Evolutionary conservation across 2,329 filamentous ascomycete genomes (phyloP), one percentile per base, ranked within the genome.

Genomic region (Aureobasidium sp.): DNA sequence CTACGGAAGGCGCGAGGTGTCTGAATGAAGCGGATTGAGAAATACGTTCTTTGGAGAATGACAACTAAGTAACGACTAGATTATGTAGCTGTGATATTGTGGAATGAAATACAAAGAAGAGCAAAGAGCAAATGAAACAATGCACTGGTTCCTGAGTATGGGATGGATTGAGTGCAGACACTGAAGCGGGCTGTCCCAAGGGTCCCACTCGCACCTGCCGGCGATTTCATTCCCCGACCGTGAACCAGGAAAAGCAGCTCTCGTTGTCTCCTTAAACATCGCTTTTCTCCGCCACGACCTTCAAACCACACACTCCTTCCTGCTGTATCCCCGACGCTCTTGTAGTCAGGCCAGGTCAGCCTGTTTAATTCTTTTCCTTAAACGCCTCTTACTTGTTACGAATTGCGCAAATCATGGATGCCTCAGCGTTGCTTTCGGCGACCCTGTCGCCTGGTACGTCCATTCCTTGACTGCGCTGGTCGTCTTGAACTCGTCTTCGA

Each of bases 371-470:
- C 16, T 36, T 61, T 36, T 34, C 48, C 49, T 47, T 36, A 5
- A 34, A 39, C 59, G 21, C 37, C 47, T 60, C 16, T 36, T 45
- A 37, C 42, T 39, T 30, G 54, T 45, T 14, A 54, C 59, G 42
- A 47, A 58, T 54, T 53, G 39, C 49, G 39, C 49, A 57, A 37
- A 91, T 85, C 81, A 92, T 95, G 89, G 91, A 97, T 81, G 95
- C 97, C 82, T 96, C 93, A 82, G 88, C 91, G 81, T 93, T 99
- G 81, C 89, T 99, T 82, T 86, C 91, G 79, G 93, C 92, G 82
- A 97, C 94, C 77, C 86, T 97, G 79, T 95, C 92, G 74, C 84
- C 92, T 74, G 93, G 94, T 97, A 81, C 76, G 88, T 72, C 76
- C 75, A 79, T 77, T 62, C 70, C 57, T 50, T 9, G 34, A 49